Evolutionary conservation across 2,329 filamentous ascomycete genomes (phyloP).

Genomic region (Rutstroemia sp.): DNA sequence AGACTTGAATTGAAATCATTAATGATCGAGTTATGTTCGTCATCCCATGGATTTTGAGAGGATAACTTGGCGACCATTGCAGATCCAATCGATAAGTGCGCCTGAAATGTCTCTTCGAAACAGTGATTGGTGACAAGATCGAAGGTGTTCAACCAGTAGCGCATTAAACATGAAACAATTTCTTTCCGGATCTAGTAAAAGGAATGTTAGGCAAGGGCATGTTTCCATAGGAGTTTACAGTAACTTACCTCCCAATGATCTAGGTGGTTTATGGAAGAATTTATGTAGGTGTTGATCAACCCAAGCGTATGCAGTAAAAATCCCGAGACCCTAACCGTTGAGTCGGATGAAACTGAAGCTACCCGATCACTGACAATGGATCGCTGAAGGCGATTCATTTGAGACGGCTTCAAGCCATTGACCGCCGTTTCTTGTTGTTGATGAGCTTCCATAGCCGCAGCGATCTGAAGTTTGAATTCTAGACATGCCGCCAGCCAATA

Average conservation of each 20-base stretch:
- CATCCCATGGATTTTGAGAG: not conserved
- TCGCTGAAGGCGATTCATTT: constrained; percentile 52
- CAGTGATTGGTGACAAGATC: constrained; percentile 35
- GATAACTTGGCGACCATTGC: constrained; percentile 13
- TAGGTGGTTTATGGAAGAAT: constrained; percentile 23
- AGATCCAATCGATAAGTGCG: constrained; percentile 43
- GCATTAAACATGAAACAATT: constrained; percentile 36
- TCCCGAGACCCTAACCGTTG: constrained; percentile 45
- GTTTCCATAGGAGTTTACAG: not conserved
- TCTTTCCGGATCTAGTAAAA: constrained; percentile 29
- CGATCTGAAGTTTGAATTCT: constrained; percentile 42
- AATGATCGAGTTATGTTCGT: constrained; percentile 8
- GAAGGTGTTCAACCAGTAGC: constrained; percentile 50
- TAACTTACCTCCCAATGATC: constrained; percentile 25
- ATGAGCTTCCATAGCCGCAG: constrained; percentile 36
- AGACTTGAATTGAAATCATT: constrained; percentile 33
- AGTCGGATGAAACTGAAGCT: constrained; percentile 51
- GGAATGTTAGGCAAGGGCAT: not conserved
- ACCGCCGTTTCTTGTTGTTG: constrained; percentile 35
- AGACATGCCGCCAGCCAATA: constrained; percentile 47
- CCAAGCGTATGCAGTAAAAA: constrained; percentile 43
- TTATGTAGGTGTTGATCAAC: constrained; percentile 38
- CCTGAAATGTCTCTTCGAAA: constrained; percentile 59
- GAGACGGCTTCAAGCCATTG: constrained; percentile 41
- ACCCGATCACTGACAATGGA: constrained; percentile 48